Evolutionary conservation across 1,139 yeast species (phyloP).

Genomic region (Yamadazyma triangularis): DNA sequence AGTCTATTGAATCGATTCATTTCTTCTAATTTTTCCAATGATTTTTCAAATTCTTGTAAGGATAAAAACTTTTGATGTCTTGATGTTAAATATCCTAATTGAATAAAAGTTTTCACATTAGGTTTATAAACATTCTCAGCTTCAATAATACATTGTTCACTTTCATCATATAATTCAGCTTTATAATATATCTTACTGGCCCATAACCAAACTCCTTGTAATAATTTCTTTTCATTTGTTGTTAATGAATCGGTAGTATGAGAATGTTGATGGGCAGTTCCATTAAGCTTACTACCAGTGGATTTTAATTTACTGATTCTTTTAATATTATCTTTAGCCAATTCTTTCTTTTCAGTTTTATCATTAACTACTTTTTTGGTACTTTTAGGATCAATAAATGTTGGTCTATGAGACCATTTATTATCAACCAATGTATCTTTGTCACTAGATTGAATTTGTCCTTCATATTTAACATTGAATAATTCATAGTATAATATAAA

Average conservation of each 20-base stretch:
- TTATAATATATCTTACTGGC: conserved; percentile 62
- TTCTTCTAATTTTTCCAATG: conserved; percentile 43
- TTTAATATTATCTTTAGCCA: conserved; percentile 18
- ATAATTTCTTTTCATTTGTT: conserved; percentile 23
- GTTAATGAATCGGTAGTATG: conserved; percentile 1
- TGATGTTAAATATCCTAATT: conserved; percentile 50
- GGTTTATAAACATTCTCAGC: conserved; percentile 54
- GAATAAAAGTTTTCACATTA: conserved; percentile 50
- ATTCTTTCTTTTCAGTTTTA: conserved; percentile 12
- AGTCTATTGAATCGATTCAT: conserved; percentile 21
- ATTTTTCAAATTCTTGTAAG: conserved; percentile 62
- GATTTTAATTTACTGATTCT: conserved; percentile 13
- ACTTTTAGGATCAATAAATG: conserved; percentile 36
- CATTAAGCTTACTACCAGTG: conserved; percentile 1
- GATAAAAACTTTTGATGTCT: conserved; percentile 44
- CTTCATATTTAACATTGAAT: conserved; percentile 34
- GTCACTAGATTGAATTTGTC: conserved; percentile 7
- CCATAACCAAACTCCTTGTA: conserved; percentile 74
- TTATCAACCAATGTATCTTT: conserved; percentile 11
- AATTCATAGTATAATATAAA: conserved; percentile 57
- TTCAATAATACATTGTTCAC: conserved; percentile 70
- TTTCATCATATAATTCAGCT: conserved; percentile 52
- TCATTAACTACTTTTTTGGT: conserved; percentile 1
- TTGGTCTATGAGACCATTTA: conserved; percentile 47
- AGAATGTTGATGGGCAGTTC: conserved; percentile 4